Base-by-base conservation (phyloP, 768 basidiomycete genomes). In the Lanmaoa pseudosensibilis region DNA sequence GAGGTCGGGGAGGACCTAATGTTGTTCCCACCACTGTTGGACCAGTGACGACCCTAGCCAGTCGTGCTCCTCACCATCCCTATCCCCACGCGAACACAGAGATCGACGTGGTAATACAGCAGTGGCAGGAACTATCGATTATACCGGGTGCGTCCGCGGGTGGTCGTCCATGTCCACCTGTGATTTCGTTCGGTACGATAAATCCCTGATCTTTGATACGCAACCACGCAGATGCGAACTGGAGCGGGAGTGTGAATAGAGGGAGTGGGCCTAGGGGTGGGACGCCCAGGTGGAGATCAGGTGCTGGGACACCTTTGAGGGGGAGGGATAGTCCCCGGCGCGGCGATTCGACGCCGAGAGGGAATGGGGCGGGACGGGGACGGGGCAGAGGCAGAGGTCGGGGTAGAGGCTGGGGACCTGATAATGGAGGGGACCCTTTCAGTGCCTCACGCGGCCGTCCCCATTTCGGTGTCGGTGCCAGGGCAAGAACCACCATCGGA, bases 321-420 rank as follows among this genome's bases (percentile, higher is more conserved):
- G 66, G 66, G 16, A 25, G 15, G 4, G 52, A 62, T 27, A 63
- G 55, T 36, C 59, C 62, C 8, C 37, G 57, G 12, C 45, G 61
- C 0, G 58, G 66, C 12, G 7, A 34, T 36, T 46, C 5, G 15
- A 61, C 58, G 10, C 57, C 63, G 5, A 46, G 51, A 50, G 62
- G 65, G 32, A 37, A 23, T 32, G 55, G 56, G 9, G 36, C 32
- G 18, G 47, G 50, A 4, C 60, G 70, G 1, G 71, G 69, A 6
- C 52, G 68, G 10, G 73, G 70, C 4, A 50, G 68, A 48, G 65
- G 69, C 2, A 49, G 61, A 25, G 67, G 65, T 10, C 48, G 67
- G 18, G 61, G 50, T 5, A n/a, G 56, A 27, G 61, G 61, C 11
- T 8, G 45, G 34, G 38, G 23, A 5, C n/a, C 5, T 0, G 36